A percentile compares a stretch with the other conserved stretches of the same genome.
These are phyloP conservation scores for Cryphonectria naterciae DNA, from an alignment of 2,329 filamentous ascomycete genomes.

Conservation along the genomic window DNA sequence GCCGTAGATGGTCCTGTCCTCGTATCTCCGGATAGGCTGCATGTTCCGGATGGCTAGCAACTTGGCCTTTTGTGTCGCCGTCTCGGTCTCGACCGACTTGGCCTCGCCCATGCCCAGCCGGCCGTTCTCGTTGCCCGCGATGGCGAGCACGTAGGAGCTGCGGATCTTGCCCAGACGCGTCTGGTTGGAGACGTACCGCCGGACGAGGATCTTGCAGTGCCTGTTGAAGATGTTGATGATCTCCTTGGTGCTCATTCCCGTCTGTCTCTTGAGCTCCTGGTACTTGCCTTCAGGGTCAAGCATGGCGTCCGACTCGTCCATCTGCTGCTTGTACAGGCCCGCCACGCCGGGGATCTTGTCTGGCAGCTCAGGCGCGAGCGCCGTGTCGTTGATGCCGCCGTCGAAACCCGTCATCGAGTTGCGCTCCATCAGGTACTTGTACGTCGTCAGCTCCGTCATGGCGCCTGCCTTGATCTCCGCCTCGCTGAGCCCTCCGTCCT, in stretches of 20 bases:
- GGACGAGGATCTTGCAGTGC: slow-evolving; percentile 72
- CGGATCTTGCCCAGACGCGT: slow-evolving; percentile 93
- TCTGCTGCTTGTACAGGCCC: slow-evolving; percentile 53
- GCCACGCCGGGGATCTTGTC: slow-evolving; percentile 56
- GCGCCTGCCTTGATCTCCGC: slow-evolving; percentile 8
- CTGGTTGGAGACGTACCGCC: slow-evolving; percentile 82
- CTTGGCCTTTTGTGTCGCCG: slow-evolving; percentile 73
- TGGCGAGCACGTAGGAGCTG: slow-evolving; percentile 73
- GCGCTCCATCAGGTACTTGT: slow-evolving; percentile 42
- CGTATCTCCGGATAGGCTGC: slow-evolving; percentile 88
- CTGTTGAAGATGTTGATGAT: slow-evolving; percentile 51
- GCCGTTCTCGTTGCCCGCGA: slow-evolving; percentile 87
- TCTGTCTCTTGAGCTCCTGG: slow-evolving; percentile 57
- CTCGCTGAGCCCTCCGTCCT: slow-evolving; percentile 31
- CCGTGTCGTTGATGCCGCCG: slow-evolving; percentile 43
- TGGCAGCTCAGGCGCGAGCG: slow-evolving; percentile 55
- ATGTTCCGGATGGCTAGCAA: slow-evolving; percentile 88
- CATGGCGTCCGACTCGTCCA: slow-evolving; percentile 55
- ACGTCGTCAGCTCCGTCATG: slow-evolving; percentile 37
- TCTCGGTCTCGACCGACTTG: slow-evolving; percentile 75
- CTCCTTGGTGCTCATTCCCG: slow-evolving; percentile 56
- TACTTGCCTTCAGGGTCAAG: slow-evolving; percentile 56
- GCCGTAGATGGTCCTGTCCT: slow-evolving; percentile 89
- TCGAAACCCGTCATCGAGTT: slow-evolving; percentile 41
- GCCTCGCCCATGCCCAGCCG: slow-evolving; percentile 87